Evolutionary conservation across 805 yeast species (phyloP), one percentile per base, ranked within the genome.

Genomic region (Candida khao-thaluensis): DNA sequence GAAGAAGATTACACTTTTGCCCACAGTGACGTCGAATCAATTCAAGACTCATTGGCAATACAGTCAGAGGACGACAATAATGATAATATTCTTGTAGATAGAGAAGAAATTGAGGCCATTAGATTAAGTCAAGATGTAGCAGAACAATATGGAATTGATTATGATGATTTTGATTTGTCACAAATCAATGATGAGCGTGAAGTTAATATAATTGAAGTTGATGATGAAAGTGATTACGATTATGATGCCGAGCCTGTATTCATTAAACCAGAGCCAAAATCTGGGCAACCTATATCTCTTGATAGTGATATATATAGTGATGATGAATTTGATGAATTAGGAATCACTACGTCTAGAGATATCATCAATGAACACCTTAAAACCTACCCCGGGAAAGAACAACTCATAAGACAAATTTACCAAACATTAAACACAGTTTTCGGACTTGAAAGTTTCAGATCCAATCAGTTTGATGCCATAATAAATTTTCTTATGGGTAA

Each of bases 381-480:
- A 15, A 52, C 45, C n/a, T 57, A 60, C 10, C 56, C 62, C 1
- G 71, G 69, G 1, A 49, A 62, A 2, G 69, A 57, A 30, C 69
- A 72, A 2, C 91, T 95, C 83, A 74, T 93, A 1, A 53, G 64
- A 2, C 97, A 90, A 40, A 82, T 87, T 0, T 70, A 74, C 51
- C 57, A 60, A 2, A 75, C 77, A 8, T 65, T 93, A 22, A 69
- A 70, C 16, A 59, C 71, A 5, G 74, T 71, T 3, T 93, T 93
- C 64, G 75, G 79, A 22, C 60, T 93, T 23, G 54, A 63, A 3
- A 69, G 73, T 1, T 93, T 93, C 59, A 72, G 99, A 41, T 75
- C 80, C 4, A 85, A 91, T 57, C 99, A 93, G 56, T 62, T 83
- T 25, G 93, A 87, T 39, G 98, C 97, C 0, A 77, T 93, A 5